phyloP scores from a whole-genome alignment of 345 rosid genomes.

The Turnera subulata region DNA sequence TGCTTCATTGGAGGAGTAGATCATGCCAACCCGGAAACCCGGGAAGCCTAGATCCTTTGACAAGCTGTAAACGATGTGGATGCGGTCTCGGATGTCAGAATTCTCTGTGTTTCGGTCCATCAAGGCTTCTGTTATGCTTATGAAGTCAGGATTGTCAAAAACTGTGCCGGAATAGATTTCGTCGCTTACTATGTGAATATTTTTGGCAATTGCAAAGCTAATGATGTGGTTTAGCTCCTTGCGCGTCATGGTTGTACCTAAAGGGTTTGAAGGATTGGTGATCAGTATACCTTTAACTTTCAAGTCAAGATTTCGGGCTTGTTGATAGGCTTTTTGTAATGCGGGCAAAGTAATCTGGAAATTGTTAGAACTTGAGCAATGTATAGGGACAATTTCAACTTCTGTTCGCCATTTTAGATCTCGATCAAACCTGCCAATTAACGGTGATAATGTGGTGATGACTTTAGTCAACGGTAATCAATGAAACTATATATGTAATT shows the following conservation, averaged over 20 bases:
- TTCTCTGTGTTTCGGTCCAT: slow-evolving; percentile 7
- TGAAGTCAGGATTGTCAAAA: slow-evolving; percentile 19
- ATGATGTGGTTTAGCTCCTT: slow-evolving; percentile 19
- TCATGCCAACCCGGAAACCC: slow-evolving; percentile 30
- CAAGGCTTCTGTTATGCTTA: slow-evolving; percentile 21
- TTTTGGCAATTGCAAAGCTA: slow-evolving; percentile 17
- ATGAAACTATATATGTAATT: background rate
- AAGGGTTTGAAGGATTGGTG: slow-evolving; percentile 33
- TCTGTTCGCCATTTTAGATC: slow-evolving; percentile 33
- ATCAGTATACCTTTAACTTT: slow-evolving; percentile 24
- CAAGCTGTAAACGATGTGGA: slow-evolving; percentile 26
- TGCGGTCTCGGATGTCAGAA: slow-evolving; percentile 9
- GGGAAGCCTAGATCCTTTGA: slow-evolving; percentile 31
- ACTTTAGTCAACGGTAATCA: background rate
- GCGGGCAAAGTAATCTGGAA: slow-evolving; percentile 20
- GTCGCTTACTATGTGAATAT: slow-evolving; percentile 25
- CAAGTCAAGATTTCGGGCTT: slow-evolving; percentile 13
- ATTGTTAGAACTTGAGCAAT: slow-evolving; percentile 22
- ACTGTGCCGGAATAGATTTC: slow-evolving; percentile 27
- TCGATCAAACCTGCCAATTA: slow-evolving; percentile 27
- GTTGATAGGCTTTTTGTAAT: slow-evolving; percentile 15
- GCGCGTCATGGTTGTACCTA: slow-evolving; percentile 23
- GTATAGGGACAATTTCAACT: slow-evolving; percentile 33
- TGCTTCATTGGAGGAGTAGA: slow-evolving; percentile 21
- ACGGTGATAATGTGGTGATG: too few species aligned